A percentile compares a stretch with the other conserved stretches of the same genome.
Conservation (phyloP, 2,329 filamentous ascomycete genomes). For the Talaromyces albobiverticillius region DNA sequence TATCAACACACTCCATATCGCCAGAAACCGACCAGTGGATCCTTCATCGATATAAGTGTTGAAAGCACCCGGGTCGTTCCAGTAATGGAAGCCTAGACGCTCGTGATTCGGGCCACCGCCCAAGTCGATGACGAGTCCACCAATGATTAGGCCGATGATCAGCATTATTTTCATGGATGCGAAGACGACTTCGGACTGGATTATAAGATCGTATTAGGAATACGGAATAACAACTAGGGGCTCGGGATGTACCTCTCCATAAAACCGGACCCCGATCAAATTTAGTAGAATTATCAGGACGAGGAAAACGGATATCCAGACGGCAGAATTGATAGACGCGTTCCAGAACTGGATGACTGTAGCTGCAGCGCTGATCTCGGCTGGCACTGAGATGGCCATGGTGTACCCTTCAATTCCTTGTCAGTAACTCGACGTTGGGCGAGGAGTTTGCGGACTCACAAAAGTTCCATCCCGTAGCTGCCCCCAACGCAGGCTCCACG, state of each 20-base stretch:
- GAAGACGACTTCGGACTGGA: constrained; percentile 50
- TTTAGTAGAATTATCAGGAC: constrained; percentile 56
- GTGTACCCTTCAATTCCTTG: constrained; percentile 32
- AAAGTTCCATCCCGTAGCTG: constrained; percentile 44
- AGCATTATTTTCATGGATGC: constrained; percentile 51
- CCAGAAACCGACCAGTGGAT: constrained; percentile 49
- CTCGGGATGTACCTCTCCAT: constrained; percentile 41
- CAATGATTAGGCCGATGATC: constrained; percentile 50
- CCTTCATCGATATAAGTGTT: constrained; percentile 46
- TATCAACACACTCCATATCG: constrained; percentile 50
- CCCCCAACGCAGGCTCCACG: constrained; percentile 41
- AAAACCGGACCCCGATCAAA: constrained; percentile 47
- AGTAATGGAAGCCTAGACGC: constrained; percentile 52
- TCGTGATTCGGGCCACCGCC: constrained; percentile 50
- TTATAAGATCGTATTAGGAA: neutral
- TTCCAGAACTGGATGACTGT: constrained; percentile 64
- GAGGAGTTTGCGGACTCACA: constrained; percentile 26
- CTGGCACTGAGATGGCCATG: constrained; percentile 46
- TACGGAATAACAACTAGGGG: neutral
- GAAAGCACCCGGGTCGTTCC: constrained; percentile 48
- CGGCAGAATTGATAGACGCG: constrained; percentile 40
- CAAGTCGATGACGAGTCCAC: constrained; percentile 55
- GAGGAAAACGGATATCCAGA: constrained; percentile 58
- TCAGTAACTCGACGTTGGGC: too few species aligned
- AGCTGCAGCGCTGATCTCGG: constrained; percentile 64